Evolutionary conservation across 371 early-diverging fungal species (phyloP).

Genomic region (Mucor indicus): DNA sequence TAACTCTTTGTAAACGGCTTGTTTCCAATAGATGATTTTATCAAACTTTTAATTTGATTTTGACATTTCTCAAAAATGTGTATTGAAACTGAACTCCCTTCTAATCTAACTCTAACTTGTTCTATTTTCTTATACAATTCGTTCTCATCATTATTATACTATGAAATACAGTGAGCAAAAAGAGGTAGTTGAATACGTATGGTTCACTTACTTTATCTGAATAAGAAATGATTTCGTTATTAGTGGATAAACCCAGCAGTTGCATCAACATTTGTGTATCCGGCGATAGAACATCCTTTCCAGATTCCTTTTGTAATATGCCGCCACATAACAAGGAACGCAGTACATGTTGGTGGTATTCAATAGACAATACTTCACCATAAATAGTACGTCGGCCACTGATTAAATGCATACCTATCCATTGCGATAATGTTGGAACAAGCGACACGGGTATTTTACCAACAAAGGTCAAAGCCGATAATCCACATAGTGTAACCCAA

Average conservation of each 20-base stretch:
- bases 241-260: slow-evolving; percentile 25
- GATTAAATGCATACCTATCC: slow-evolving; percentile 38
- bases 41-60: slow-evolving; percentile 25
- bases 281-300: slow-evolving; percentile 24
- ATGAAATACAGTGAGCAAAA: too few species aligned
- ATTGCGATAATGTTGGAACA: slow-evolving; percentile 25
- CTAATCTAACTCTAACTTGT: slow-evolving; percentile 17
- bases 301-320: slow-evolving; percentile 12
- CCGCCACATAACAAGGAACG: slow-evolving; percentile 17
- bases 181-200: too few species aligned
- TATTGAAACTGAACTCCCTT: slow-evolving; percentile 7
- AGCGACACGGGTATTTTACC: slow-evolving; percentile 19
- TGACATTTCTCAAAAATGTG: slow-evolving; percentile 28
- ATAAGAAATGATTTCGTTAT: slow-evolving; percentile 19
- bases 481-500: slow-evolving; percentile 30
- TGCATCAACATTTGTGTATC: slow-evolving; percentile 32
- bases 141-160: too few species aligned
- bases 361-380: slow-evolving; percentile 31
- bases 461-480: slow-evolving; percentile 24
- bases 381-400: slow-evolving; percentile 36
- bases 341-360: slow-evolving; percentile 20
- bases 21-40: slow-evolving; percentile 11
- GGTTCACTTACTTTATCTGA: background rate
- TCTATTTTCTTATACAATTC: slow-evolving; percentile 28
- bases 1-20: slow-evolving; percentile 20